phyloP scores from a whole-genome alignment of 352 stramenopile species.

The Globisporangium canariense region DNA sequence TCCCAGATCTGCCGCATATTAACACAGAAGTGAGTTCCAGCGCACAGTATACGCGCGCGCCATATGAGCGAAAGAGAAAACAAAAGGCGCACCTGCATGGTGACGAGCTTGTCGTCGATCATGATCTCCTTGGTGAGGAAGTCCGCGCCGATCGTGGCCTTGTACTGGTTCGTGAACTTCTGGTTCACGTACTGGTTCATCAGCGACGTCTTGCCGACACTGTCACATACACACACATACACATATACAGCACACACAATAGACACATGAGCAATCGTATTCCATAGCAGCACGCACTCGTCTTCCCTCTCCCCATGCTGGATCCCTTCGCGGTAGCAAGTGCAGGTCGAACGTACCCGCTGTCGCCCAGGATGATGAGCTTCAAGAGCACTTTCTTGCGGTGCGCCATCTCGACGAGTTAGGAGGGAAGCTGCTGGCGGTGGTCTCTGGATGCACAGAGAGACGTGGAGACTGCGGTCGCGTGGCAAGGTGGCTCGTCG shows the following conservation, averaged over 20 bases:
- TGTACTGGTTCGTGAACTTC: constrained; percentile 99
- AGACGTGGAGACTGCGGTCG: not conserved
- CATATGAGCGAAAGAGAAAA: not conserved
- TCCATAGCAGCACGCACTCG: not conserved
- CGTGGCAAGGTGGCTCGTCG: too few relatives aligned
- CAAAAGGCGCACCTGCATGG: constrained; percentile 74
- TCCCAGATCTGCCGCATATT: constrained; percentile 91
- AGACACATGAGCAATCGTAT: not conserved
- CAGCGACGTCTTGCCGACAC: constrained; percentile 98
- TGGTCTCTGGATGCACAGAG: constrained; percentile 1
- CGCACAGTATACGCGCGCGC: not conserved
- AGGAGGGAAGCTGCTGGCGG: not conserved
- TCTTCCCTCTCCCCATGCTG: not conserved
- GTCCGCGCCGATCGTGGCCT: constrained; percentile 98
- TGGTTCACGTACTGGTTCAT: constrained; percentile 99
- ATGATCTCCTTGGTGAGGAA: constrained; percentile 98
- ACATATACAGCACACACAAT: not conserved
- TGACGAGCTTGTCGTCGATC: constrained; percentile 95
- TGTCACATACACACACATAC: constrained; percentile 23
- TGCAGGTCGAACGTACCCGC: constrained; percentile 70
- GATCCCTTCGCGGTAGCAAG: not conserved
- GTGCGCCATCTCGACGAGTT: constrained; percentile 54
- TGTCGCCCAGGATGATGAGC: constrained; percentile 98
- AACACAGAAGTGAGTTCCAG: too few relatives aligned
- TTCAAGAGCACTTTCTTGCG: constrained; percentile 97